These are phyloP conservation scores for Acacia concinna DNA, from an alignment of 331 rosid genomes.

Conservation along the genomic window DNA sequence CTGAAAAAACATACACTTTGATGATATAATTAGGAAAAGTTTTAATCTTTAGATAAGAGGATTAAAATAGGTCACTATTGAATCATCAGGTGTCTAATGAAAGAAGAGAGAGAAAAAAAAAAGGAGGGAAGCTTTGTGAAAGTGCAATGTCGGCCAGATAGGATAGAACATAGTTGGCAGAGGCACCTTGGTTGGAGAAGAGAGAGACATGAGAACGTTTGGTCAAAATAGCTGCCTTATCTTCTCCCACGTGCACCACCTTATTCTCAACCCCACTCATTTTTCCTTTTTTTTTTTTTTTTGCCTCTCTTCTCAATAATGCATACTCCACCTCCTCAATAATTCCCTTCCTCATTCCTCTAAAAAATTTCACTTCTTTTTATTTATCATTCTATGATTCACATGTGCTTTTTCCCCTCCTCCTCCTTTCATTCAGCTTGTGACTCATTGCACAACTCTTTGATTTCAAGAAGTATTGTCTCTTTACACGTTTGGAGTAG, in stretches of 20 bases:
- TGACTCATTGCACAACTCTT: background rate
- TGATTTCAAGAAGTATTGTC: too few species aligned
- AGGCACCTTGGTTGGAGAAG: background rate
- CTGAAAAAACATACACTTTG: background rate
- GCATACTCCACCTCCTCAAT: background rate
- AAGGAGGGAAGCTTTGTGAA: background rate
- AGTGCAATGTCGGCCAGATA: background rate
- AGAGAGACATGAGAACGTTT: background rate
- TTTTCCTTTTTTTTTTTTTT: background rate
- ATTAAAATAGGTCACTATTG: background rate
- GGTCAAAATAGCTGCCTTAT: slow-evolving; percentile 56
- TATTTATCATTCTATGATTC: background rate
- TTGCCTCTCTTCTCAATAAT: background rate
- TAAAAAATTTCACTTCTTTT: background rate
- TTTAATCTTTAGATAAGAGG: background rate
- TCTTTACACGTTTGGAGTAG: too few species aligned
- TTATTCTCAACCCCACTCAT: slow-evolving; percentile 60
- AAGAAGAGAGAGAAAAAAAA: background rate
- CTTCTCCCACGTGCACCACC: slow-evolving; percentile 75
- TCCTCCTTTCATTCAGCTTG: background rate
- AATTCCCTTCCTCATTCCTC: background rate
- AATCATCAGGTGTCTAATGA: background rate
- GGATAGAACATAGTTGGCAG: background rate
- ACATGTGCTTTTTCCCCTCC: background rate
- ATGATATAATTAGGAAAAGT: background rate